A percentile compares a stretch with the other conserved stretches of the same genome.
phyloP scores from a whole-genome alignment of 495 filamentous ascomycete species.

The Cetradonia linearis region DNA sequence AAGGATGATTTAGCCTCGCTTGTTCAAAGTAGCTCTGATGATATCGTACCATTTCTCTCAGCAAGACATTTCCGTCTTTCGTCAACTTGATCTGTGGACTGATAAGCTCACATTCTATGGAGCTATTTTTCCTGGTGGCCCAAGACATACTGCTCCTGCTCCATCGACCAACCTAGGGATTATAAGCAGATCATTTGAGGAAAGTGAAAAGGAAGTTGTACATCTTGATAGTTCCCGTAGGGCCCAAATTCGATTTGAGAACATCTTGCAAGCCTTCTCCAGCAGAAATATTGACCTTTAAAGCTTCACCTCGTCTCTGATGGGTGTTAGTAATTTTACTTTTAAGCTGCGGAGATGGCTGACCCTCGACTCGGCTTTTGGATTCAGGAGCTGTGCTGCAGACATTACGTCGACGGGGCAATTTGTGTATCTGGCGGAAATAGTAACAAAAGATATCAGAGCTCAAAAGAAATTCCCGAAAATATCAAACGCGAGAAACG shows the following conservation, averaged over 20 bases:
- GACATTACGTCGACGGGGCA: constrained; percentile 46
- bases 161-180: constrained; percentile 78
- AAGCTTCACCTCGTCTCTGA: constrained; percentile 88
- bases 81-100: constrained; percentile 83
- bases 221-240: constrained; percentile 95
- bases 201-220: constrained; percentile 31
- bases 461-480: not conserved
- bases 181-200: constrained; percentile 27
- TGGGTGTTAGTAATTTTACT: constrained; percentile 33
- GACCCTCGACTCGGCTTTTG: constrained; percentile 94
- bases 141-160: constrained; percentile 67
- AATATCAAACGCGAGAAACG: not conserved
- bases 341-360: constrained; percentile 31
- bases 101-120: constrained; percentile 16
- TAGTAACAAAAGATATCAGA: not conserved
- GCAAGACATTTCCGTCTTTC: constrained; percentile 92
- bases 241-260: constrained; percentile 89
- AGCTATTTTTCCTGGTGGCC: not conserved
- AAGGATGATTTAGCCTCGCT: constrained; percentile 30
- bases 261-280: constrained; percentile 95
- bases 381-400: constrained; percentile 93
- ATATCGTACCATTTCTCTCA: constrained; percentile 82
- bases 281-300: constrained; percentile 91
- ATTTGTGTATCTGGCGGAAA: not conserved
- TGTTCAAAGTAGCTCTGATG: not conserved